Conservation (phyloP, 2,329 filamentous ascomycete genomes). For the Colletotrichum trifolii region DNA sequence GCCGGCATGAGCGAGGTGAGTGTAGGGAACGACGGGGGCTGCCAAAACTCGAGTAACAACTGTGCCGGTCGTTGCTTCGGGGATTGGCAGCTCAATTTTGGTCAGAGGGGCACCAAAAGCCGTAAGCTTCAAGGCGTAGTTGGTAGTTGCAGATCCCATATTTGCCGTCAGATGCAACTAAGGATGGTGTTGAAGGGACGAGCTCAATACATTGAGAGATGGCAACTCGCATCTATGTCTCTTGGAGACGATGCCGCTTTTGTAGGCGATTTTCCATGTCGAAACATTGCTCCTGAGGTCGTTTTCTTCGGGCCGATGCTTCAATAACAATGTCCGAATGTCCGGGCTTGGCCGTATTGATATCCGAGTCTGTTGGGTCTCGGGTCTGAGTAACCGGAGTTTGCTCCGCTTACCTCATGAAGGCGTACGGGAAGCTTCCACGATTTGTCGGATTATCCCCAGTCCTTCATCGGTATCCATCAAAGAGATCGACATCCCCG, state of each 20-base stretch:
- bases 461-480: background rate
- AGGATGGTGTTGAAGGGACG: no score
- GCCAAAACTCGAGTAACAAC: background rate
- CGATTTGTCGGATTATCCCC: background rate
- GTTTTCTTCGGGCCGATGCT: no score
- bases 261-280: no score
- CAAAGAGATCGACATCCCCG: background rate
- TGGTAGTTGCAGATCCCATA: background rate
- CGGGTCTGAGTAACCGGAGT: no score
- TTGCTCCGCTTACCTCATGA: constrained; percentile 3
- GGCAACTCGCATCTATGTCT: no score
- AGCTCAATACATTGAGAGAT: no score
- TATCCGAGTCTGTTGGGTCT: no score
- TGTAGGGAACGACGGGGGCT: background rate
- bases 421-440: constrained; percentile 1
- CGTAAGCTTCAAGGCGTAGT: background rate
- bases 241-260: no score
- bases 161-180: background rate
- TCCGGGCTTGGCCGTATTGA: no score
- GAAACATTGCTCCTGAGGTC: no score
- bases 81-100: background rate
- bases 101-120: background rate
- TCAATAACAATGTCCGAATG: no score
- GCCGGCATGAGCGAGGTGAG: background rate
- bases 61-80: background rate